These are phyloP conservation scores for Picea abies DNA, from an alignment of 83 land plant species.

Conservation along the genomic window DNA sequence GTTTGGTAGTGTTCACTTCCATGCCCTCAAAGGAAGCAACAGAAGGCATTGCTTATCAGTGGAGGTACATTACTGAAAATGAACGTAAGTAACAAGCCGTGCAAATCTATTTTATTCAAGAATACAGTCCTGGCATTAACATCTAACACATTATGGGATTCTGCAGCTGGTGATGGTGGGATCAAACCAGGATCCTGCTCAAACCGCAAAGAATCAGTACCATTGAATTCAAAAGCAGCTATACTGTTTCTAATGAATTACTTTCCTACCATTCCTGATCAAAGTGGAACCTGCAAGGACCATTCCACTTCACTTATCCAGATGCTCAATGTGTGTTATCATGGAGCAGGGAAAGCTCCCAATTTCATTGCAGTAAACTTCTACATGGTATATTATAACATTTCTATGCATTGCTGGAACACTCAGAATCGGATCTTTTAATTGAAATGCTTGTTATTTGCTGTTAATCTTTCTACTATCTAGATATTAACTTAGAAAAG, in stretches of 20 bases:
- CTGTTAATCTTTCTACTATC: neutral
- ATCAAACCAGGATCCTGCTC: constrained; percentile 55
- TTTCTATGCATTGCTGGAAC: neutral
- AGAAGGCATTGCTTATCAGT: constrained; percentile 91
- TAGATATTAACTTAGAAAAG: neutral
- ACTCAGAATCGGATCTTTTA: neutral
- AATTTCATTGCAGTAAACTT: constrained; percentile 83
- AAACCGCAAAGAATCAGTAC: constrained; percentile 68
- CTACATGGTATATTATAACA: constrained; percentile 61
- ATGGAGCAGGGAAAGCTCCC: constrained; percentile 74
- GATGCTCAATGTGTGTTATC: constrained; percentile 68
- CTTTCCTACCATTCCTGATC: constrained; percentile 68
- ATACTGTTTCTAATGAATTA: constrained; percentile 73
- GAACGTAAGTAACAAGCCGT: constrained; percentile 48
- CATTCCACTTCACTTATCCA: constrained; percentile 50
- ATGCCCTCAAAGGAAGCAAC: constrained; percentile 67
- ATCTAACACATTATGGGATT: neutral
- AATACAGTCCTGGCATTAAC: neutral
- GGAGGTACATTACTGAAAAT: constrained; percentile 84
- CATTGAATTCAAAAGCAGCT: constrained; percentile 50
- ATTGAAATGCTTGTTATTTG: neutral
- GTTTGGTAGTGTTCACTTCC: constrained; percentile 82
- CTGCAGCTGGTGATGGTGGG: constrained; percentile 82
- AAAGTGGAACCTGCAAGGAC: constrained; percentile 67
- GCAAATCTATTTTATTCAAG: neutral